Base-by-base conservation (phyloP, 2,329 filamentous ascomycete genomes). In the Cladobotryum protrusum region DNA sequence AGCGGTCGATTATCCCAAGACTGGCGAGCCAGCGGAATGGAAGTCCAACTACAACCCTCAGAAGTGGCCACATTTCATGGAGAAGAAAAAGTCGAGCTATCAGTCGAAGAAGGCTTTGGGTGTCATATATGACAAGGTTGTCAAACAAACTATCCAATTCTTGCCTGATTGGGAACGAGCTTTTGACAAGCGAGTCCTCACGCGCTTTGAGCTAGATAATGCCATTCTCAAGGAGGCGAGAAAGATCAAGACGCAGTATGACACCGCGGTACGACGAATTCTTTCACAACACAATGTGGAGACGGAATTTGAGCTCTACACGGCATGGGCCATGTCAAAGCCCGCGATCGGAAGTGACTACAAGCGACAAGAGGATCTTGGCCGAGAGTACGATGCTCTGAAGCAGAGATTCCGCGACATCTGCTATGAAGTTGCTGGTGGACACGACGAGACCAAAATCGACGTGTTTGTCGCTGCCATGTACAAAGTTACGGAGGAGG, bases 1-100 rank as follows among this genome's bases (percentile, higher is more conserved):
- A 58, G 92, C 93, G 0, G 93, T 99, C 1, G 93, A 99, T 65
- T 99, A 93, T 63, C 84, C 88, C 41, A 99, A 99, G 70, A 92
- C 89, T 1, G 93, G 93, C 0, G 77, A 85, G 9, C 80, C 87
- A 0, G 92, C 91, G 0, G 69, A 76, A 17, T 86, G 95, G 73
- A 72, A 74, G 6, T 68, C 71, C 36, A 70, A 75, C 0, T 71
- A 93, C 4, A 72, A 74, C n/a, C 83, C 87, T 0, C 72, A 59
- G 5, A 70, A 59, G 48, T 95, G 82, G 79, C 93, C 90, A 1
- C 92, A 96, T 64, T 97, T 92, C 63, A 92, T 95, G 84, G 86
- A 90, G 63, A 89, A 84, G 62, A 63, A 55, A 18, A 63, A 55
- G 19, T 75, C 71, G 13, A 72, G 72, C 0, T 95, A 96, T 60